Evolutionary conservation across 208 protist species (phyloP), one percentile per base, ranked within the genome.

Genomic region (Crithidia expoeki): DNA sequence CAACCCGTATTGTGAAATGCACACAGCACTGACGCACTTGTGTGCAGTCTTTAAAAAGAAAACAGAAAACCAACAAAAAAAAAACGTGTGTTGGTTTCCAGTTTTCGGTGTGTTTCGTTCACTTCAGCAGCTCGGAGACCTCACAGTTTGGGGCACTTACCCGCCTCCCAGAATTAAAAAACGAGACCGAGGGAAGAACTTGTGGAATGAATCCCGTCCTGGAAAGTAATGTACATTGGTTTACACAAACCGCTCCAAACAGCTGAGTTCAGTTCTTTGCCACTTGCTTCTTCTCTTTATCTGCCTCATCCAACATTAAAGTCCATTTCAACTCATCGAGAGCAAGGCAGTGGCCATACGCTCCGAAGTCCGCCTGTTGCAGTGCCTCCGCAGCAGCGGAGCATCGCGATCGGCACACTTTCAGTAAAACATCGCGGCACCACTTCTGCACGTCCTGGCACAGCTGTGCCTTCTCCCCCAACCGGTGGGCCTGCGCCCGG

Each of bases 241-340:
- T n/a, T 12, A 40, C 36, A 40, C 36, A 40, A 12, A 40, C 36
- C 5, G 9, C 36, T 12, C 5, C 36, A 40, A 5, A 40, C 36
- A 12, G 12, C 21, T 4, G 7, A 4, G 21, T 28, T 52, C 23
- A 12, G 33, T 25, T 34, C 36, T n/a, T 33, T 23, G 5, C 36
- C 14, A 6, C 17, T 4, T 27, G 19, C n/a, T 32, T 34, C 28
- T 47, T 34, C 6, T 61, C 17, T 47, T 47, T 63, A 3, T 27
- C 38, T 1, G 25, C 72, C 42, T 72, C 56, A n/a, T 84, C 84
- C 40, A 89, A 77, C 32, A 74, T 76, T 17, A 94, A 36, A 16
- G 65, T 50, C 88, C 88, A 93, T 67, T 89, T 90, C 28, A 96
- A 74, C 62, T 94, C 88, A 64, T 96, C 88, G n/a, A 94, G 64